Evolutionary conservation across 768 basidiomycete genomes (phyloP), one percentile per base, ranked within the genome.

Genomic region (Podaxis pistillaris): DNA sequence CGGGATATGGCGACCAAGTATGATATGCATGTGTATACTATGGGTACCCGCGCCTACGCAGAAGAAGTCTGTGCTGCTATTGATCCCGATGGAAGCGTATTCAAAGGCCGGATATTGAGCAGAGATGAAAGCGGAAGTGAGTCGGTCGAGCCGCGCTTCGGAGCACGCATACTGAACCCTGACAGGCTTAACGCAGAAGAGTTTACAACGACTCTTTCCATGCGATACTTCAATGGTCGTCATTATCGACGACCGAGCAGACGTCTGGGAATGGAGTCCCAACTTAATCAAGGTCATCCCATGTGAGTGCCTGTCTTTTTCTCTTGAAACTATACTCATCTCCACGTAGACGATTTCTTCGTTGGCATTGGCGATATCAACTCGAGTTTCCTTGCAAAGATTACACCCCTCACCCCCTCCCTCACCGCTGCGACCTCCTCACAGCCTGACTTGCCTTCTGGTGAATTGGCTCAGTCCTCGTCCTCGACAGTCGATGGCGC

Each of bases 1-100:
- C 76, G 78, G 64, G 79, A 81, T 50, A 83, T 90, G 66, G 83
- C 91, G 38, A 77, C 79, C 55, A 88, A 91, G 70, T 99, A 96
- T 74, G 96, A 98, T 77, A 94, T 98, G 94, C 97, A 98, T 73
- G 96, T 99, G 52, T 99, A 99, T 75, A 99, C 96, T 24, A 98
- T 98, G 96, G 97, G 97, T 59, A 98, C 96, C 26, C 87, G 97
- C 50, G 90, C 94, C 50, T 99, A 98, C 75, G 97, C 97, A 40
- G 92, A 95, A 74, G 86, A 94, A 73, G 96, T 98, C 19, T 97
- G 95, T 74, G 85, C 89, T 52, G 90, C 93, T 28, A 93, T 99
- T 70, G 97, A 99, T 78, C 93, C 96, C 13, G 86, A 89, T 56
- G 87, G 87, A 4, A 87, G 81, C 73, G 79, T 90, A 66, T 99